Percentiles rank a stretch among this genome's conserved stretches.
These are phyloP conservation scores for Zygosaccharomyces bailii DNA, from an alignment of 805 yeast species.

Conservation along the genomic window DNA sequence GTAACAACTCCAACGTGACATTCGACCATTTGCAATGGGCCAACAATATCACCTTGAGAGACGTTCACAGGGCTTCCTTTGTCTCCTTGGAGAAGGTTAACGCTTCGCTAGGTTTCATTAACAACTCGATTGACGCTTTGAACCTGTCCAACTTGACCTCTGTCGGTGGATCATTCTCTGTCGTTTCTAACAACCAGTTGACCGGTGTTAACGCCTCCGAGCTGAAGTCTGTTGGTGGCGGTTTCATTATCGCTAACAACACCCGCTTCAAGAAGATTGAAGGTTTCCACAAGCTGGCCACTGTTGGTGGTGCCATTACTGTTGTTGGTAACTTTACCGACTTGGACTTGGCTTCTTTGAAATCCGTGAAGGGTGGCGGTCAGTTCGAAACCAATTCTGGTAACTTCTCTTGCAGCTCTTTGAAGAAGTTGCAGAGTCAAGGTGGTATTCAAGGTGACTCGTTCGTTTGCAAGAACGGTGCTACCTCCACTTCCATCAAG, in stretches of 20 bases:
- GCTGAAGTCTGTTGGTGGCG: conserved; percentile 83
- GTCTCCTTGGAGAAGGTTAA: conserved; percentile 66
- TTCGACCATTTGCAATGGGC: conserved; percentile 78
- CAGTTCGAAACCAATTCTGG: conserved; percentile 64
- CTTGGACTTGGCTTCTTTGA: conserved; percentile 71
- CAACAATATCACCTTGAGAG: conserved; percentile 81
- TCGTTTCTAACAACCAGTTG: conserved; percentile 71
- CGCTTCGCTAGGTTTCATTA: conserved; percentile 77
- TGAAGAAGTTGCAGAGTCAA: conserved; percentile 64
- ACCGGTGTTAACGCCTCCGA: conserved; percentile 62
- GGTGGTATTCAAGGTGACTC: conserved; percentile 91
- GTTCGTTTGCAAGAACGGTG: conserved; percentile 68
- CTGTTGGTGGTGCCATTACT: conserved; percentile 85
- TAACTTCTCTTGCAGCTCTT: conserved; percentile 75
- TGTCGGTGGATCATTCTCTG: conserved; percentile 79
- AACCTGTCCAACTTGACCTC: conserved; percentile 51
- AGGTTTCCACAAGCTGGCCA: conserved; percentile 69
- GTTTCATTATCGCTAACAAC: conserved; percentile 87
- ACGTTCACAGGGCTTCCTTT: conserved; percentile 69
- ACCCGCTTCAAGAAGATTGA: conserved; percentile 58
- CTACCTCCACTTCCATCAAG: conserved; percentile 46
- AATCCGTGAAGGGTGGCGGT: conserved; percentile 90
- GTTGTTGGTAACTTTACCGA: conserved; percentile 76
- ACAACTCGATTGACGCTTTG: conserved; percentile 60
- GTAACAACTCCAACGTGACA: conserved; percentile 64